Evolutionary conservation across 2,329 filamentous ascomycete species (phyloP).

Genomic region (Ilyonectria sp.): DNA sequence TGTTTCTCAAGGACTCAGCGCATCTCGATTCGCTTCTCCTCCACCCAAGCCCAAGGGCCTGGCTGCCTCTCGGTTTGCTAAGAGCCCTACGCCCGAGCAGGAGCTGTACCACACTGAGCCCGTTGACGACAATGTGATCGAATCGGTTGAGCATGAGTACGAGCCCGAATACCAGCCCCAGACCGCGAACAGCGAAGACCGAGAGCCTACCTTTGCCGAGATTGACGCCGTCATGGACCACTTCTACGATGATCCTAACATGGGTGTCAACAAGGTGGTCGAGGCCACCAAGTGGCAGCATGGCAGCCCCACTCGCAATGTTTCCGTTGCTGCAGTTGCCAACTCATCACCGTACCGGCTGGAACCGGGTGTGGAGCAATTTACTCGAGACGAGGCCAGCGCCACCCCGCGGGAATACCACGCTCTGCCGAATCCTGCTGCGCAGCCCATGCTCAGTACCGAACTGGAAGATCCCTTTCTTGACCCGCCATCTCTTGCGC

Average conservation of each 20-base stretch:
- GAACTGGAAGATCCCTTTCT: conserved; percentile 76
- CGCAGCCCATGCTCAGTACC: conserved; percentile 63
- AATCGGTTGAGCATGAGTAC: conserved; percentile 50
- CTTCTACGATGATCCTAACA: conserved; percentile 79
- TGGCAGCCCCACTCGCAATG: conserved; percentile 41
- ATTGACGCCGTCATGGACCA: conserved; percentile 95
- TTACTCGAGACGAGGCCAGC: conserved; percentile 80
- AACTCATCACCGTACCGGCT: conserved; percentile 69
- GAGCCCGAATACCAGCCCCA: conserved; percentile 34
- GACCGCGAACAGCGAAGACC: conserved; percentile 39
- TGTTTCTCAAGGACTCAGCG: conserved; percentile 54
- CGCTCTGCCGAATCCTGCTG: conserved; percentile 62
- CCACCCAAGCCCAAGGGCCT: conserved; percentile 60
- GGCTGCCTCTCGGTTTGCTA: conserved; percentile 62
- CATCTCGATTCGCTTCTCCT: conserved; percentile 65
- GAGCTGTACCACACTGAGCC: conserved; percentile 45
- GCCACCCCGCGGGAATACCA: conserved; percentile 75
- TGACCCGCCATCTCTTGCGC: conserved; percentile 65
- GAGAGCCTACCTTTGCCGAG: conserved; percentile 79
- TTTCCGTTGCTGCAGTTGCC: conserved; percentile 45
- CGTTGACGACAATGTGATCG: conserved; percentile 46
- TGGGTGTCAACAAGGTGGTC: conserved; percentile 78
- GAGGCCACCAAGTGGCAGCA: conserved; percentile 62
- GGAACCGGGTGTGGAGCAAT: conserved; percentile 63
- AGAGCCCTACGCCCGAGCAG: conserved; percentile 53